phyloP scores from a whole-genome alignment of 192 early-diverging fungal species.

The Geranomyces variabilis region DNA sequence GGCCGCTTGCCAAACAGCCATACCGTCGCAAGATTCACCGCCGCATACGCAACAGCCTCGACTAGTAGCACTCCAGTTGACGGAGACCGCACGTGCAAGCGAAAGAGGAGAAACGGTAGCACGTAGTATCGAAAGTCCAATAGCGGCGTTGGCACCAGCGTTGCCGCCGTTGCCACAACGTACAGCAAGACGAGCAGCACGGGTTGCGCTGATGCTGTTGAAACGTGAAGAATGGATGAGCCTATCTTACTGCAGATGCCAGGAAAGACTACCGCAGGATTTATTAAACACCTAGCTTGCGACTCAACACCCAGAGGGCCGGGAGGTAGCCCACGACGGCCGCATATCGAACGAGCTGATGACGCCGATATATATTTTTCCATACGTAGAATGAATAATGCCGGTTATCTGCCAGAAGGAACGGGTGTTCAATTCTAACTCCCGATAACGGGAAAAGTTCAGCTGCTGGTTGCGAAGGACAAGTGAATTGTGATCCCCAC shows the following conservation, averaged over 20 bases:
- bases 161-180: constrained; percentile 53
- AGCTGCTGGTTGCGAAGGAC: no score
- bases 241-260: no score
- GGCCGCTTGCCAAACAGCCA: constrained; percentile 74
- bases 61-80: constrained; percentile 9
- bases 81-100: constrained; percentile 62
- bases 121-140: constrained; percentile 97
- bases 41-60: constrained; percentile 54
- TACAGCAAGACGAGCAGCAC: constrained; percentile 63
- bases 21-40: constrained; percentile 69
- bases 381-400: constrained; percentile 97
- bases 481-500: no score
- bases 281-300: constrained; percentile 57
- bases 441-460: not conserved
- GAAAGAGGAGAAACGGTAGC: constrained; percentile 76
- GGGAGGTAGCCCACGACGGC: constrained; percentile 70
- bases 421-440: constrained; percentile 84
- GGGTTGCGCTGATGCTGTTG: constrained; percentile 30
- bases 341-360: constrained; percentile 57
- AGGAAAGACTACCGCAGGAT: no score
- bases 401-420: constrained; percentile 91
- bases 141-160: constrained; percentile 87
- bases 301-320: constrained; percentile 44
- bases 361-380: constrained; percentile 72
- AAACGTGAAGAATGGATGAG: not conserved